These are phyloP conservation scores for Tardiomyces blankii DNA, from an alignment of 1,139 yeast species.

Conservation along the genomic window DNA sequence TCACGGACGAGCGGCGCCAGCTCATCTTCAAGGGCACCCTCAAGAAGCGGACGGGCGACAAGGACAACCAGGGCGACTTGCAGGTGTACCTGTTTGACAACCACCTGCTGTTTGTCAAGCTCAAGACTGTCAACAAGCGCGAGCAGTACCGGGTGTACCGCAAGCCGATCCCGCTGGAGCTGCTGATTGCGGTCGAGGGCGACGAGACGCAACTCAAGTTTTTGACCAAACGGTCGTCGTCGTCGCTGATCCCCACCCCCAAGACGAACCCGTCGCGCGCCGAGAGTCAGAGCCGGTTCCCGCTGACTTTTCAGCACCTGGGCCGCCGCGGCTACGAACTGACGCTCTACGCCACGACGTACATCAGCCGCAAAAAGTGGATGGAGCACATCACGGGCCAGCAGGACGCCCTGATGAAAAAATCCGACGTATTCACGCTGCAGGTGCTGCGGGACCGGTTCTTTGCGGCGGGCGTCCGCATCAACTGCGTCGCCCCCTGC, in stretches of 20 bases:
- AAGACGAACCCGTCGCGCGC: slow-evolving; percentile 6
- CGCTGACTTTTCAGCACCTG: slow-evolving; percentile 40
- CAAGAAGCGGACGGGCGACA: slow-evolving; percentile 67
- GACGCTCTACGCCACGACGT: slow-evolving; percentile 54
- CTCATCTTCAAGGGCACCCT: slow-evolving; percentile 70
- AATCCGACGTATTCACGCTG: slow-evolving; percentile 70
- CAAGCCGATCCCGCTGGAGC: slow-evolving; percentile 83
- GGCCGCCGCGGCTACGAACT: slow-evolving; percentile 60
- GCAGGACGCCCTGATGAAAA: slow-evolving; percentile 58
- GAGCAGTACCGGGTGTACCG: slow-evolving; percentile 89
- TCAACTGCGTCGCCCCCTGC: slow-evolving; percentile 88
- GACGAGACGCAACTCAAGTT: slow-evolving; percentile 57
- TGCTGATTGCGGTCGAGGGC: slow-evolving; percentile 63
- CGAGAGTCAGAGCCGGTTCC: slow-evolving; percentile 30
- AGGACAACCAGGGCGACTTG: slow-evolving; percentile 60
- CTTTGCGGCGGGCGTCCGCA: slow-evolving; percentile 55
- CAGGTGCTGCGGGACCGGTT: slow-evolving; percentile 55
- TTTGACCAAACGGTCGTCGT: slow-evolving; percentile 30
- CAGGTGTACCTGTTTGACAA: slow-evolving; percentile 82
- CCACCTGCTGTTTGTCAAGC: slow-evolving; percentile 73
- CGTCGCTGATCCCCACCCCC: slow-evolving; percentile 32
- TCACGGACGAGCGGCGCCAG: slow-evolving; percentile 70
- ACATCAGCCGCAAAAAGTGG: slow-evolving; percentile 67
- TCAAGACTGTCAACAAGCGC: slow-evolving; percentile 77
- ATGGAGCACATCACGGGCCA: slow-evolving; percentile 71